Evolutionary conservation across 2,329 filamentous ascomycete genomes (phyloP).

Genomic region (Coniella vitis): DNA sequence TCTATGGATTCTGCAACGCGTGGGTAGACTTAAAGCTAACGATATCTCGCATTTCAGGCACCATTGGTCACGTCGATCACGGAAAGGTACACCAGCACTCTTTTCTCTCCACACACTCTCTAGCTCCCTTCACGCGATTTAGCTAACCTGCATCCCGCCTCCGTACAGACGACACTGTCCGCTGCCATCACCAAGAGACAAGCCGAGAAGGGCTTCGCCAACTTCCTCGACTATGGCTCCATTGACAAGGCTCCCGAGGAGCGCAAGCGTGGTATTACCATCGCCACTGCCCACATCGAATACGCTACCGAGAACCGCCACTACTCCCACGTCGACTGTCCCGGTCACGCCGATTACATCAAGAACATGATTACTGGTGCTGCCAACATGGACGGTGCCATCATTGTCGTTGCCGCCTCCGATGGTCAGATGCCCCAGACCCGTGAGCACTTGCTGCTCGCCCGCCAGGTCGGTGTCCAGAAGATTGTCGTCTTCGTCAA

Average conservation of each 20-base stretch:
- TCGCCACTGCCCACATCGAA: constrained; percentile 97
- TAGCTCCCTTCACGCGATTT: not conserved
- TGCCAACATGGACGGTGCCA: constrained; percentile 97
- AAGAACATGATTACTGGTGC: constrained; percentile 99
- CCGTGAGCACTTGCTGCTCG: constrained; percentile 93
- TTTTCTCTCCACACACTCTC: no score
- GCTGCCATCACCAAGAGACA: constrained; percentile 98
- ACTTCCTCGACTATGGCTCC: constrained; percentile 92
- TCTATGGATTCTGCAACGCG: constrained; percentile 9
- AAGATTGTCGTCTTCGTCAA: constrained; percentile 99
- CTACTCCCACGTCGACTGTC: constrained; percentile 99
- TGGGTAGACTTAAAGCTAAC: constrained; percentile 11
- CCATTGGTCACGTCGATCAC: constrained; percentile 99
- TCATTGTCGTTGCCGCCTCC: constrained; percentile 96
- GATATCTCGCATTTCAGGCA: constrained; percentile 48
- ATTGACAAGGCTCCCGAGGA: constrained; percentile 99
- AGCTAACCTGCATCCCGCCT: constrained; percentile 17
- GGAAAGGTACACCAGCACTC: constrained; percentile 66
- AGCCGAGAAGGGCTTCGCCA: constrained; percentile 87
- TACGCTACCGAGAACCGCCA: constrained; percentile 91
- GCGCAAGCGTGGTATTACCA: constrained; percentile 99
- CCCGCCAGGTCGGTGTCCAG: constrained; percentile 96
- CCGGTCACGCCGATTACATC: constrained; percentile 99
- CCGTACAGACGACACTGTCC: constrained; percentile 80
- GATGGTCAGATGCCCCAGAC: constrained; percentile 99